Base-by-base conservation (phyloP, 768 basidiomycete genomes). In the Chalciporus sphaerocephalus region DNA sequence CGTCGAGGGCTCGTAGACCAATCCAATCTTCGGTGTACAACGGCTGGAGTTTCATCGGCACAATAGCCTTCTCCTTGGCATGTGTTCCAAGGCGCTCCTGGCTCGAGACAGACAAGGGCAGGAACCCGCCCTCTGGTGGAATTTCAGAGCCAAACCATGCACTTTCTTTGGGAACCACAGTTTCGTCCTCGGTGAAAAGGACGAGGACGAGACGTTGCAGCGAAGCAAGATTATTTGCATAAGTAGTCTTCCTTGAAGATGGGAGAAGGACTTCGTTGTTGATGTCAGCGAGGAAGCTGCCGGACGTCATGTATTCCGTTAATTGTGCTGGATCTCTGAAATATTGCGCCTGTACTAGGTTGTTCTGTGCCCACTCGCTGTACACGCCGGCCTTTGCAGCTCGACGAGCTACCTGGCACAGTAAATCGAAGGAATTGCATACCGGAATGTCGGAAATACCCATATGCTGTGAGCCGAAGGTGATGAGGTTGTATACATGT, bases 381-480 rank as follows among this genome's bases (percentile, higher is more conserved):
- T 93, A 92, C 11, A 86, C 83, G 9, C 81, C 83, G 15, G 72
- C 65, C 47, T 74, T 80, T 3, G 75, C 76, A 2, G 80, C 78
- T 22, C 76, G 73, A 24, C 83, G 75, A 20, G 85, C 85, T 25
- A 82, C 54, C 51, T 81, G 77, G 63, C 90, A 92, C 20, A 87
- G 47, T 9, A 90, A 54, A 57, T 92, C 90, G 56, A 69, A 76
- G 3, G 79, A 65, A 22, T 69, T 61, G 58, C 91, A 93, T 1
- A 56, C 24, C 0, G 89, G 85, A 15, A 92, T 69, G 58, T 90
- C 87, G 6, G 86, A 81, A 30, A 92, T 72, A 21, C 90, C 90
- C 83, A 90, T 88, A 57, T 92, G 89, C 49, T 89, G 89, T 16
- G 87, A 82, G 36, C 90, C 91, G 59, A 93, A 92, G 0, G 89